Evolutionary conservation across 2,329 filamentous ascomycete genomes (phyloP).

Genomic region (Penicillium sclerotiorum): DNA sequence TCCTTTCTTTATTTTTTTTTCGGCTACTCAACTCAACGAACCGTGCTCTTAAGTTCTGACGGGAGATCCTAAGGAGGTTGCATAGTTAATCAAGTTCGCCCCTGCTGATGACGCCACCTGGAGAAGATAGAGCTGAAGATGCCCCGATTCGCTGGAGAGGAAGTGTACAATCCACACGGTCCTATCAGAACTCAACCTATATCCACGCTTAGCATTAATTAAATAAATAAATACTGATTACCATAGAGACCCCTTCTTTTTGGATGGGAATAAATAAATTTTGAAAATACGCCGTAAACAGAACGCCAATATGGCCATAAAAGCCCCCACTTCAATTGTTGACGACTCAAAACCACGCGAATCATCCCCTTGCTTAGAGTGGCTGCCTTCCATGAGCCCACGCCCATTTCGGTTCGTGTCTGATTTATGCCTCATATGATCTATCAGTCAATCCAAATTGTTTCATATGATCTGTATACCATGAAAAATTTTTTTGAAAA

Average conservation of each 20-base stretch:
- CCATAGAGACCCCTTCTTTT: background rate
- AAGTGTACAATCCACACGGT: background rate
- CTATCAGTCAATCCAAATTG: constrained; percentile 5
- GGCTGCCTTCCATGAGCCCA: constrained; percentile 10
- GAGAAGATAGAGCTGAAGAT: background rate
- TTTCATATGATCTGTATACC: constrained; percentile 7
- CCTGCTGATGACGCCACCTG: constrained; percentile 4
- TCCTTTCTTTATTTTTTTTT: too few species aligned
- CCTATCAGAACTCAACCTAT: too few species aligned
- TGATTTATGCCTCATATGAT: constrained; percentile 15
- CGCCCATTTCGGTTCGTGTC: background rate
- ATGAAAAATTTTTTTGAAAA: background rate
- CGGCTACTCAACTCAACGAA: too few species aligned
- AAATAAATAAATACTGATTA: background rate
- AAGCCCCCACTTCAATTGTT: background rate
- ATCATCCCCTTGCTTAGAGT: constrained; percentile 16
- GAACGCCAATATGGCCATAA: too few species aligned
- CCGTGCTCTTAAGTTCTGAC: too few species aligned
- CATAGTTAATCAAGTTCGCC: background rate
- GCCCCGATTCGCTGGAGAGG: background rate
- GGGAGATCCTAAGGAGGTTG: too few species aligned
- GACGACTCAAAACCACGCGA: constrained; percentile 16
- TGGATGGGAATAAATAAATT: too few species aligned
- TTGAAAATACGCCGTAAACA: too few species aligned
- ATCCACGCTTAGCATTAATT: too few species aligned